A percentile compares a stretch with the other conserved stretches of the same genome.
Evolutionary conservation across 2,329 filamentous ascomycete species (phyloP).

Genomic region (Zymoseptoria crescenta): DNA sequence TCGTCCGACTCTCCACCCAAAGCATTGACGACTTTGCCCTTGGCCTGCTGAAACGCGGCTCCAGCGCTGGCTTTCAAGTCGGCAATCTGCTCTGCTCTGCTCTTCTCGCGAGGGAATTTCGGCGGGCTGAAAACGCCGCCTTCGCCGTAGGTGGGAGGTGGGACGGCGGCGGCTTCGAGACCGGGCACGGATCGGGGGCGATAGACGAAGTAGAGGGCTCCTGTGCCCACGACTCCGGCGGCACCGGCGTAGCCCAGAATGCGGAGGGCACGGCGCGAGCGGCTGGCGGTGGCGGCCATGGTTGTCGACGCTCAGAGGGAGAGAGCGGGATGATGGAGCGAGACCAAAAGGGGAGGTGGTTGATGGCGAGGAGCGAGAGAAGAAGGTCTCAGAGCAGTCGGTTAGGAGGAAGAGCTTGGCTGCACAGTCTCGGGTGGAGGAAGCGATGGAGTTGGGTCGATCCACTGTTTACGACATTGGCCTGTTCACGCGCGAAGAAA

Average conservation of each 20-base stretch:
- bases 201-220: slow-evolving; percentile 55
- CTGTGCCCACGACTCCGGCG: slow-evolving; percentile 47
- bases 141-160: slow-evolving; percentile 61
- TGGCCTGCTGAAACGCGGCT: slow-evolving; percentile 36
- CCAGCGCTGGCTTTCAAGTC: slow-evolving; percentile 49
- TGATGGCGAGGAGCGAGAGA: not conserved
- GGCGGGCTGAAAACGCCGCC: slow-evolving; percentile 61
- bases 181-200: slow-evolving; percentile 66
- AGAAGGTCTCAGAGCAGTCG: not conserved
- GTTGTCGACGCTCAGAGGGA: not conserved
- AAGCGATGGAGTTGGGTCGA: not conserved
- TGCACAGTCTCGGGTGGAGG: not conserved
- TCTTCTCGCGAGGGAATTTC: slow-evolving; percentile 56
- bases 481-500: not conserved
- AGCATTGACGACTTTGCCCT: slow-evolving; percentile 36
- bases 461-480: not conserved
- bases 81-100: slow-evolving; percentile 56
- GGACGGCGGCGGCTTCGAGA: slow-evolving; percentile 58
- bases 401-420: not conserved
- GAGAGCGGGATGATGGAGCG: not conserved
- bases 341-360: not conserved
- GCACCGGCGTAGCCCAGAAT: slow-evolving; percentile 53
- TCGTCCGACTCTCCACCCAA: slow-evolving; percentile 24
- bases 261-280: slow-evolving; percentile 38
- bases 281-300: slow-evolving; percentile 21